Evolutionary conservation across 2,329 filamentous ascomycete species (phyloP), one percentile per base, ranked within the genome.

Genomic region (Peltaster fructicola): DNA sequence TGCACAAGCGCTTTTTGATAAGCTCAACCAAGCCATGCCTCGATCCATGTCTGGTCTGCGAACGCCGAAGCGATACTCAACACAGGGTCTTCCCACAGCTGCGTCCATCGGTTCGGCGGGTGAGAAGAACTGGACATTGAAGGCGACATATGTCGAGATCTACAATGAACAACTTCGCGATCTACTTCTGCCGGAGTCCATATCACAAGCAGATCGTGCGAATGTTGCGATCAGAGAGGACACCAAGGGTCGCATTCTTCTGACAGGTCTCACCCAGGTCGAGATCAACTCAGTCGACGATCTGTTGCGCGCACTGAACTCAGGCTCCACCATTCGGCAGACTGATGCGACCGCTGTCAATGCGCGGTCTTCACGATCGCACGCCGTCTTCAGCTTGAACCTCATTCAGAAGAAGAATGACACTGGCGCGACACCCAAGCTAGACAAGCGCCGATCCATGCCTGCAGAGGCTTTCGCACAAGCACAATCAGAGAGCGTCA

Each of bases 281-380:
- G 71, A 79, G 8, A 79, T 98, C 43, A 84, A 85, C 44, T 92
- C 79, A 1, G 76, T 84, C 6, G 84, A 95, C 4, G 88, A 98
- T 48, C 58, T 98, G 23, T 68, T 95, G 51, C 73, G 72, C 32
- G 84, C 82, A 5, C 62, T 98, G 28, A 88, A 84, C 48, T 85
- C 90, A 44, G 88, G 88, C 11, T 98, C 88, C 1, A 69, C 75
- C 13, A 91, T 98, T 45, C 77, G 88, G 32, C 88, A 98, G 48
- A 98, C 88, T 1, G 88, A 98, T 53, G 76, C 88, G 13, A 98
- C 88, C 2, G 88, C 85, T 3, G 88, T 95, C 45, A 98, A 98
- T 47, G 88, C 85, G 20, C 85, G 92, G 47, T 98, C 88, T 0
- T 98, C 88, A 7, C 81, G 88, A 35, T 98, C 88, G 1, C 88